Conservation (phyloP, 768 basidiomycete species). For the Tulasnella sp. region DNA sequence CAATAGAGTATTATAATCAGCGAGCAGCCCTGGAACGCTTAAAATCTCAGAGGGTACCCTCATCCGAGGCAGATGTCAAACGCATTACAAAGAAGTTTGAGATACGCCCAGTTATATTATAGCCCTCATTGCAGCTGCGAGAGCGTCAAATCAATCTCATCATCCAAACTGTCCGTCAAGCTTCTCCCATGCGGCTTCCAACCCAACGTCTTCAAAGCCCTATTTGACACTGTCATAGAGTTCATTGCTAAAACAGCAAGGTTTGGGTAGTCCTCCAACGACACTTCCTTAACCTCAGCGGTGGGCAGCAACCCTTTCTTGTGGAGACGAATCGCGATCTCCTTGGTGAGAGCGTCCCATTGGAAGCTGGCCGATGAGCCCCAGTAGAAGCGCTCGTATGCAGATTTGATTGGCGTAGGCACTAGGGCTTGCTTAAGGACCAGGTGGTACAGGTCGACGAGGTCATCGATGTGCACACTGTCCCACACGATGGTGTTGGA, state of each 20-base stretch:
- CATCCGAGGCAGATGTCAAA: too few relatives aligned
- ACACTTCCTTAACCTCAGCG: not conserved
- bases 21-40: too few relatives aligned
- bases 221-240: constrained; percentile 20
- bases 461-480: constrained; percentile 24
- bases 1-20: too few relatives aligned
- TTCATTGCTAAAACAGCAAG: constrained; percentile 16
- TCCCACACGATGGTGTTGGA: constrained; percentile 23
- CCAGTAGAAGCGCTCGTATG: constrained; percentile 14
- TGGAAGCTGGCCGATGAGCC: constrained; percentile 23
- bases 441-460: constrained; percentile 23
- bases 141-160: constrained; percentile 7
- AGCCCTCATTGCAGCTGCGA: too few relatives aligned
- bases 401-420: not conserved
- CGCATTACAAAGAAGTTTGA: too few relatives aligned
- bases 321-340: constrained; percentile 14
- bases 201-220: constrained; percentile 17
- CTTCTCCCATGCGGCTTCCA: constrained; percentile 17
- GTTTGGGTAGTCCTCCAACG: not conserved
- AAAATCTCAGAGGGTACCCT: too few relatives aligned
- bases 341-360: constrained; percentile 22
- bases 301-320: constrained; percentile 8
- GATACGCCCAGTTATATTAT: too few relatives aligned
- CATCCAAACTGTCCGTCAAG: not conserved
- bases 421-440: constrained; percentile 21